Conservation (phyloP, 768 basidiomycete genomes). For the Terana coerulea region DNA sequence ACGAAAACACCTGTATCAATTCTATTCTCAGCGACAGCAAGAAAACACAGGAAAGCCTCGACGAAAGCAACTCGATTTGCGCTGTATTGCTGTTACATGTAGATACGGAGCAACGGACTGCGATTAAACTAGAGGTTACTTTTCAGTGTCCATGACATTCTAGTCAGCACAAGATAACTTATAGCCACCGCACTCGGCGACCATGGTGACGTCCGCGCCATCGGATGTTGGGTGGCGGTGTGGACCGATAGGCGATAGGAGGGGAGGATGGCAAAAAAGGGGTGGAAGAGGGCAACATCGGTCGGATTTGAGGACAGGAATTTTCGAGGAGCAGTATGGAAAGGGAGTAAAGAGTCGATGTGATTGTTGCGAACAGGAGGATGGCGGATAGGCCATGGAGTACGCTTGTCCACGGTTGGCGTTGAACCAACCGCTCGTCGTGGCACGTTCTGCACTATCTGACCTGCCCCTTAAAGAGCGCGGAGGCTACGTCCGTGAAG, state of each 20-base stretch:
- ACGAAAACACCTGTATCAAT: not conserved
- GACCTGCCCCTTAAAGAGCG: no score
- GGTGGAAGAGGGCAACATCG: not conserved
- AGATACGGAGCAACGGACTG: conserved; percentile 20
- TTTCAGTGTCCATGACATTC: conserved; percentile 28
- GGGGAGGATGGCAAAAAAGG: conserved; percentile 3
- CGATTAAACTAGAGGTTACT: conserved; percentile 29
- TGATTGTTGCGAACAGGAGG: no score
- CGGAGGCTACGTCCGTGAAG: no score
- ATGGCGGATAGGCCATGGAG: no score
- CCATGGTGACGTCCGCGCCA: not conserved
- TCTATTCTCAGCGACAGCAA: conserved; percentile 5
- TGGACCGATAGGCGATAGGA: not conserved
- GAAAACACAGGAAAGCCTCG: conserved; percentile 6
- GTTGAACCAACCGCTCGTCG: no score
- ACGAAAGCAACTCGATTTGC: conserved; percentile 17
- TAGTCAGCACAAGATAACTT: conserved; percentile 23
- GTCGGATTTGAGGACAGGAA: no score
- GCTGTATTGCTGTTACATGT: conserved; percentile 17
- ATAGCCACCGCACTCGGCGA: conserved; percentile 3
- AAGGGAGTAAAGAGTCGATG: no score
- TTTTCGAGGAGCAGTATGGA: no score
- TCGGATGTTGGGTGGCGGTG: not conserved
- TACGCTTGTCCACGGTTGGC: no score
- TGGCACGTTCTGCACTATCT: no score